Percentiles rank a stretch among this genome's conserved stretches.
These are phyloP conservation scores for Sequoiadendron giganteum DNA, from an alignment of 75 land plant genomes.

Conservation along the genomic window DNA sequence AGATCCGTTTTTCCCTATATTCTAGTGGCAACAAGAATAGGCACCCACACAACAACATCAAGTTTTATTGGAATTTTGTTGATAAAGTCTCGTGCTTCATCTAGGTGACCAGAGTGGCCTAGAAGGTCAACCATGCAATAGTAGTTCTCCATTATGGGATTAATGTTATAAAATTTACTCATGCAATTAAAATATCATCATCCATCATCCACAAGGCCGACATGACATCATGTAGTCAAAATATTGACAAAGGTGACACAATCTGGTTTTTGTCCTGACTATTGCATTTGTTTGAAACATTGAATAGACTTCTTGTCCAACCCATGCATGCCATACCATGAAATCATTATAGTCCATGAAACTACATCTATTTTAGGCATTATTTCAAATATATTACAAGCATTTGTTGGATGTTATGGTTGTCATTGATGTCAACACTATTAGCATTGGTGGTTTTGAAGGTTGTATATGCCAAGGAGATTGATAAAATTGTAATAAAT, in stretches of 20 bases:
- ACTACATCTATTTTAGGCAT: slow-evolving; percentile 24
- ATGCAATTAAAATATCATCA: slow-evolving; percentile 3
- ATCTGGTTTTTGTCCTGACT: slow-evolving; percentile 5
- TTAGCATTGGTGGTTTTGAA: no score
- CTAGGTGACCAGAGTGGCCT: not conserved
- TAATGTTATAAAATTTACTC: slow-evolving; percentile 4
- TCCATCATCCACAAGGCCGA: slow-evolving; percentile 4
- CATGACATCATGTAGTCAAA: slow-evolving; percentile 16
- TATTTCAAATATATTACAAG: slow-evolving; percentile 26
- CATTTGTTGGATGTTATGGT: no score
- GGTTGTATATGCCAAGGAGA: no score
- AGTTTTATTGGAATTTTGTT: not conserved
- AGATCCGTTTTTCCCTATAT: not conserved
- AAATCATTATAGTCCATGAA: slow-evolving; percentile 35
- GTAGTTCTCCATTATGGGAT: slow-evolving; percentile 14
- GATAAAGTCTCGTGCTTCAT: slow-evolving; percentile 12
- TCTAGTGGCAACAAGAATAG: slow-evolving; percentile 10
- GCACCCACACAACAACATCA: not conserved
- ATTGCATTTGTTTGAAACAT: slow-evolving; percentile 10
- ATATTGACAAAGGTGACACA: slow-evolving; percentile 15
- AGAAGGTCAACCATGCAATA: slow-evolving; percentile 15
- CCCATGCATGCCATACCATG: slow-evolving; percentile 20
- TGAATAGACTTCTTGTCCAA: slow-evolving; percentile 10
- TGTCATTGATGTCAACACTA: no score
- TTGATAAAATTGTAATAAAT: no score